Conservation (phyloP, 306 rosid species). For the Inga leiocalycina region DNA sequence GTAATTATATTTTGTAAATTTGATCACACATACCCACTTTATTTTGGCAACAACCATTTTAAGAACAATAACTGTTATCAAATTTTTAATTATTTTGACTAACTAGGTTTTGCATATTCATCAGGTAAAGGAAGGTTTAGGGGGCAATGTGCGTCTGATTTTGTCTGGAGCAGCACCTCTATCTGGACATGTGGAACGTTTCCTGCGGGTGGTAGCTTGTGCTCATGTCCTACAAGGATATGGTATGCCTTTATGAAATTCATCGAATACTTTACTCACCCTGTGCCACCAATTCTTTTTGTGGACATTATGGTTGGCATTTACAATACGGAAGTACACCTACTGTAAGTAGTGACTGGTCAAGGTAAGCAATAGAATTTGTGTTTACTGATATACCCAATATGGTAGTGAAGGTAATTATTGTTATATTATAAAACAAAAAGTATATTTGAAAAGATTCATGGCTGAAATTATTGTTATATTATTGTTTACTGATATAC, state of each 20-base stretch:
- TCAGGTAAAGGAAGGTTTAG: slow-evolving; percentile 89
- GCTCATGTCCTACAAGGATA: slow-evolving; percentile 96
- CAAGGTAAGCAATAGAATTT: background rate
- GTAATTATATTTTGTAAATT: slow-evolving; percentile 40
- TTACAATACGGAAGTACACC: background rate
- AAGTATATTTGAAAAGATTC: background rate
- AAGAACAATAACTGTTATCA: slow-evolving; percentile 8
- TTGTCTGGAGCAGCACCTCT: slow-evolving; percentile 98
- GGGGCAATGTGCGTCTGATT: slow-evolving; percentile 85
- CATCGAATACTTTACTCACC: background rate
- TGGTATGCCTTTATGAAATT: slow-evolving; percentile 53
- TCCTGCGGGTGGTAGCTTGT: slow-evolving; percentile 86
- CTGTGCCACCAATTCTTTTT: background rate
- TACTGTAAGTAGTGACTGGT: background rate
- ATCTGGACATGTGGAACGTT: slow-evolving; percentile 74
- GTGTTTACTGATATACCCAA: background rate
- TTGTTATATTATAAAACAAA: background rate
- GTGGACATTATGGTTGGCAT: background rate
- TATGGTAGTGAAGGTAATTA: background rate
- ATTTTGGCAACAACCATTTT: background rate
- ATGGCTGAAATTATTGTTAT: background rate
- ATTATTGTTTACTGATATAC: background rate
- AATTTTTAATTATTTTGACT: background rate
- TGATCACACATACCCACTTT: background rate
- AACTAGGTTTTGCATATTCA: slow-evolving; percentile 31